Percentiles rank a stretch among this genome's conserved stretches.
Conservation (phyloP, 768 basidiomycete genomes). For the Leccinum imitatum region DNA sequence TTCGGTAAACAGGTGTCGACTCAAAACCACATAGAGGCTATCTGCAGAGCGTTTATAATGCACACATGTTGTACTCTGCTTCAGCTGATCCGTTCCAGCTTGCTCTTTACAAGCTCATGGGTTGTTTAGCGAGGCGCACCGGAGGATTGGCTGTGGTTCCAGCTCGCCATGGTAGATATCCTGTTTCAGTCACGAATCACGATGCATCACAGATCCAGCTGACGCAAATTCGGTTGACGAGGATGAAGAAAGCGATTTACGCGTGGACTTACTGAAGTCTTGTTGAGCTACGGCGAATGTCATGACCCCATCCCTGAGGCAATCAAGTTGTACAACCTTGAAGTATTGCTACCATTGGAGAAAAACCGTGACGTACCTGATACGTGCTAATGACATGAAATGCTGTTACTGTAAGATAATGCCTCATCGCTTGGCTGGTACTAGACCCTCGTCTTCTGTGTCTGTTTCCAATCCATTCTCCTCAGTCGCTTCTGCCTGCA, state of each 20-base stretch:
- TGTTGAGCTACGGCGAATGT: slow-evolving; percentile 76
- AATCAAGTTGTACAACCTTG: slow-evolving; percentile 90
- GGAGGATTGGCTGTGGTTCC: slow-evolving; percentile 99
- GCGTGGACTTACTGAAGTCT: slow-evolving; percentile 68
- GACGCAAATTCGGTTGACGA: slow-evolving; percentile 60
- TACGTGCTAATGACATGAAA: background rate
- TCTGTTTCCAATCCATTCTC: slow-evolving; percentile 30
- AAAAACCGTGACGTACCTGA: slow-evolving; percentile 18
- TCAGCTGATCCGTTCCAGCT: slow-evolving; percentile 94
- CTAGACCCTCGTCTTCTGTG: slow-evolving; percentile 25
- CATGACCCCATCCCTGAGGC: slow-evolving; percentile 86
- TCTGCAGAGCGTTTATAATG: slow-evolving; percentile 75
- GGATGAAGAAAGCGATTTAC: slow-evolving; percentile 75
- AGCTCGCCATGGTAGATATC: slow-evolving; percentile 70
- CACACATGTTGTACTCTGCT: slow-evolving; percentile 85
- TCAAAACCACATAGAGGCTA: slow-evolving; percentile 46
- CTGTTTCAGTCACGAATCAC: background rate
- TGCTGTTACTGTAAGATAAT: background rate
- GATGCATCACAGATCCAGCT: slow-evolving; percentile 4
- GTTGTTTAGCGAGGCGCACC: slow-evolving; percentile 74
- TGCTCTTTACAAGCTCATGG: slow-evolving; percentile 93
- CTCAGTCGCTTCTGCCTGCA: slow-evolving; percentile 30
- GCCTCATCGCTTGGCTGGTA: slow-evolving; percentile 16
- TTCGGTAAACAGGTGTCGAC: no score
- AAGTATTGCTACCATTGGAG: slow-evolving; percentile 38